These are phyloP conservation scores for Pochonia chlamydosporia DNA, from an alignment of 2,329 filamentous ascomycete species.

Conservation along the genomic window DNA sequence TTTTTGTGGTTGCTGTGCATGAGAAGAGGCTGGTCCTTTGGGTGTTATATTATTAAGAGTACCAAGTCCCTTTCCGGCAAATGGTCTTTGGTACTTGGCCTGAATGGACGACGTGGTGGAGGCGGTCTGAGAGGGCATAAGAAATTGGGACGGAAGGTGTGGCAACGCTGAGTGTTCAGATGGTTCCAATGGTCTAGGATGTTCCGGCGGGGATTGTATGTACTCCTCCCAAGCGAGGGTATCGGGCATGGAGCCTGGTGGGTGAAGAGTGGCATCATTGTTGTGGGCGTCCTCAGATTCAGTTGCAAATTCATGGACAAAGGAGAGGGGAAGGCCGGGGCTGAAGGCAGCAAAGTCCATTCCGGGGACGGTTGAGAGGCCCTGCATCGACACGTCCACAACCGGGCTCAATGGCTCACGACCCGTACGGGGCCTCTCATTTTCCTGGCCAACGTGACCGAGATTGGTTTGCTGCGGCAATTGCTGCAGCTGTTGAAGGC, in stretches of 20 bases:
- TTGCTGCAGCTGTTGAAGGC: slow-evolving; percentile 14
- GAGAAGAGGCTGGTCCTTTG: slow-evolving; percentile 19
- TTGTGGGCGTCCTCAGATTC: slow-evolving; percentile 17
- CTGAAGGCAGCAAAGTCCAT: slow-evolving; percentile 37
- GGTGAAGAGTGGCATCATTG: slow-evolving; percentile 21
- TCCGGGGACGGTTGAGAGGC: slow-evolving; percentile 28
- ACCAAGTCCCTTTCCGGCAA: slow-evolving; percentile 49
- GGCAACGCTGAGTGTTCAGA: slow-evolving; percentile 25
- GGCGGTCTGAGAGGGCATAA: slow-evolving; percentile 45
- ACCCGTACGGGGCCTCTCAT: slow-evolving; percentile 41
- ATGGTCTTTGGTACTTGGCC: slow-evolving; percentile 46
- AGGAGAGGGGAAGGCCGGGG: slow-evolving; percentile 24
- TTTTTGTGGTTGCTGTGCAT: slow-evolving; percentile 24
- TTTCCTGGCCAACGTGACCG: slow-evolving; percentile 38
- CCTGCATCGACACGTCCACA: slow-evolving; percentile 39
- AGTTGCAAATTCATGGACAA: slow-evolving; percentile 25
- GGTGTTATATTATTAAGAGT: slow-evolving; percentile 30
- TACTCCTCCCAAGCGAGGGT: slow-evolving; percentile 46
- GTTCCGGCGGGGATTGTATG: slow-evolving; percentile 31
- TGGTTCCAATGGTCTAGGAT: background rate
- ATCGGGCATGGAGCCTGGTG: slow-evolving; percentile 46
- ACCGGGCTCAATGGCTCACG: slow-evolving; percentile 49
- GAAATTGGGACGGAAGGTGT: slow-evolving; percentile 44
- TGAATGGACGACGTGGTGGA: slow-evolving; percentile 47
- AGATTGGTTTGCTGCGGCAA: slow-evolving; percentile 13